These are phyloP conservation scores for Orbilia ellipsospora DNA, from an alignment of 2,329 filamentous ascomycete species.

Conservation along the genomic window DNA sequence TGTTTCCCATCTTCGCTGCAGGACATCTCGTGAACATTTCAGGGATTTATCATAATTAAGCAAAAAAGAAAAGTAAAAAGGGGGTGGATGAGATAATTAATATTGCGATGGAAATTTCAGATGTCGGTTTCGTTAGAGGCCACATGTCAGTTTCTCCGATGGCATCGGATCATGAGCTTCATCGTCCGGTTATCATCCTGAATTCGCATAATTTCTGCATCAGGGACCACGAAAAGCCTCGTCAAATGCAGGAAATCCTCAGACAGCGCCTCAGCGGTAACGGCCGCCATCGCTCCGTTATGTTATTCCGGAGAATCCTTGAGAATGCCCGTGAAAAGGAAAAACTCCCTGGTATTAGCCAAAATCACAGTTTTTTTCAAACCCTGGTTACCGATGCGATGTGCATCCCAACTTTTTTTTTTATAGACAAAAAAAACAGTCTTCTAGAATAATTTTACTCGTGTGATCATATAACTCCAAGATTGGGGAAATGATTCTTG, in stretches of 20 bases:
- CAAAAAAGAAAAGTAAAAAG: neutral
- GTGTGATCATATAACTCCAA: constrained; percentile 19
- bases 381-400: constrained; percentile 14
- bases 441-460: neutral
- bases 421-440: neutral
- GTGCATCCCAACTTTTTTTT: constrained; percentile 20
- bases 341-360: constrained; percentile 30
- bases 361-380: constrained; percentile 15
- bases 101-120: constrained; percentile 3
- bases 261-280: constrained; percentile 11
- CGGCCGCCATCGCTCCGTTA: constrained; percentile 42
- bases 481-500: neutral
- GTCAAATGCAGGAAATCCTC: constrained; percentile 24
- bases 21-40: neutral
- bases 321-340: constrained; percentile 12
- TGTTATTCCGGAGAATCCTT: constrained; percentile 47
- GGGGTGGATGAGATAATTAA: neutral
- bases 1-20: constrained; percentile 6
- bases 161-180: constrained; percentile 10
- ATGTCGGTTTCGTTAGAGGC: constrained; percentile 11
- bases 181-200: constrained; percentile 28
- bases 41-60: neutral
- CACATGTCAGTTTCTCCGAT: constrained; percentile 41
- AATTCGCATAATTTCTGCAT: constrained; percentile 25
- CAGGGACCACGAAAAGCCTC: constrained; percentile 20